phyloP scores from a whole-genome alignment of 257 asterid genomes.

The Nicotiana sylvestris region DNA sequence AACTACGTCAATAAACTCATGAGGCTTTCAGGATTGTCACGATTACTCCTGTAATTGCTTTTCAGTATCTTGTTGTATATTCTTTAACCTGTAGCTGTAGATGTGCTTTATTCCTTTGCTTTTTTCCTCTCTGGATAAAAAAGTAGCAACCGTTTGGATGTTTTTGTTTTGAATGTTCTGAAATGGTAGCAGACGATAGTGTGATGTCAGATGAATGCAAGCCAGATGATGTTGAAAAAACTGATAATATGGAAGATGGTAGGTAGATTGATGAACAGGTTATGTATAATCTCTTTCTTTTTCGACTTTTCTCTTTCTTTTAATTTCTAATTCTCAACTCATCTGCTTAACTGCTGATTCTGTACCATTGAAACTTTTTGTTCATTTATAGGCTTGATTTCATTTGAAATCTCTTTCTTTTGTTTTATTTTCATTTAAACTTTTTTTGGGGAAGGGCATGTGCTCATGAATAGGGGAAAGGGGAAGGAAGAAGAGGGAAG shows the following conservation, averaged over 20 bases:
- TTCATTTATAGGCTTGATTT: neutral
- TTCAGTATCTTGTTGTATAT: neutral
- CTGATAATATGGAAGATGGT: constrained; percentile 35
- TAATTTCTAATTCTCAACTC: neutral
- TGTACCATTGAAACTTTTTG: neutral
- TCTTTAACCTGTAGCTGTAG: neutral
- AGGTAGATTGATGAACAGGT: neutral
- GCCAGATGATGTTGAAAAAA: constrained; percentile 25
- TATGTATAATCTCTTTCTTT: neutral
- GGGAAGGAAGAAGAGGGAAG: neutral
- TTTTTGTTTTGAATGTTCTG: constrained; percentile 11
- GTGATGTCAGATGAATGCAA: constrained; percentile 28
- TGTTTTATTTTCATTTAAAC: neutral
- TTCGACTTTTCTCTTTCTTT: neutral
- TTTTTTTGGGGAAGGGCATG: neutral
- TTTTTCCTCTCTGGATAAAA: neutral
- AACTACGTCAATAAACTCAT: no score
- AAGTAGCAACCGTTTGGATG: neutral
- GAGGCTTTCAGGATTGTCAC: no score
- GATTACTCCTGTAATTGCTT: no score
- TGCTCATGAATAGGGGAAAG: neutral
- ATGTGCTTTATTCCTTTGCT: neutral
- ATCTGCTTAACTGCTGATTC: neutral
- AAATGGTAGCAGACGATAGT: constrained; percentile 34
- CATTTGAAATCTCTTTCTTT: neutral